These are phyloP conservation scores for Phyllachora maydis DNA, from an alignment of 2,329 filamentous ascomycete genomes.

Conservation along the genomic window DNA sequence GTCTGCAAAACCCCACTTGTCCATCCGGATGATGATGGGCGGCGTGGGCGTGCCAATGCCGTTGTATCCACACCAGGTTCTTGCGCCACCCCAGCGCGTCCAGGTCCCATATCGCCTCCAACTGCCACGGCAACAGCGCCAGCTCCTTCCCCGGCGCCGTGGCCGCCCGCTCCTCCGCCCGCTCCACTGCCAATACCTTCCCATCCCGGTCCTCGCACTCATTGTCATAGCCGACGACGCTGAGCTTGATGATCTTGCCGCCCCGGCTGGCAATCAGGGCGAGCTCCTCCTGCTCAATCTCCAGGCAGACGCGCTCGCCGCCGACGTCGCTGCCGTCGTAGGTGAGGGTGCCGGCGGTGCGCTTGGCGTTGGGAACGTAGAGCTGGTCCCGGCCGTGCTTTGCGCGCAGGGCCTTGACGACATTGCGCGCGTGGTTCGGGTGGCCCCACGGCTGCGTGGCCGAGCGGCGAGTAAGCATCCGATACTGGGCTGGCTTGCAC, in stretches of 20 bases:
- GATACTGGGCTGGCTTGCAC: background rate
- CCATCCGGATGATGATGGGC: constrained; percentile 69
- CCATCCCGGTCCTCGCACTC: constrained; percentile 47
- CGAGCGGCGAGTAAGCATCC: constrained; percentile 1
- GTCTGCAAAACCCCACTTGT: constrained; percentile 49
- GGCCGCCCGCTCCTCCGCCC: constrained; percentile 15
- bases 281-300: constrained; percentile 46
- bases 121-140: constrained; percentile 61
- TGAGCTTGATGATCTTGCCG: constrained; percentile 59
- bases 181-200: constrained; percentile 59
- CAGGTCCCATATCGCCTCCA: constrained; percentile 62
- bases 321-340: constrained; percentile 50
- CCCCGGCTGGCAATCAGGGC: constrained; percentile 36
- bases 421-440: constrained; percentile 47
- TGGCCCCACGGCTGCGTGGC: constrained; percentile 52
- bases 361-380: constrained; percentile 50
- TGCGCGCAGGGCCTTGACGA: constrained; percentile 44
- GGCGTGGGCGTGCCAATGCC: constrained; percentile 64
- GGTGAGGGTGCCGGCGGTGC: constrained; percentile 53
- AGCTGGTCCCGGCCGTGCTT: constrained; percentile 40
- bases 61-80: constrained; percentile 54
- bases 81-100: constrained; percentile 45
- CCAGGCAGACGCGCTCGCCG: constrained; percentile 44
- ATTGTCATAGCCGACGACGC: constrained; percentile 61
- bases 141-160: constrained; percentile 26